Evolutionary conservation across 2,329 filamentous ascomycete genomes (phyloP), one percentile per base, ranked within the genome.

Genomic region (Ophiostoma himal-ulmi): DNA sequence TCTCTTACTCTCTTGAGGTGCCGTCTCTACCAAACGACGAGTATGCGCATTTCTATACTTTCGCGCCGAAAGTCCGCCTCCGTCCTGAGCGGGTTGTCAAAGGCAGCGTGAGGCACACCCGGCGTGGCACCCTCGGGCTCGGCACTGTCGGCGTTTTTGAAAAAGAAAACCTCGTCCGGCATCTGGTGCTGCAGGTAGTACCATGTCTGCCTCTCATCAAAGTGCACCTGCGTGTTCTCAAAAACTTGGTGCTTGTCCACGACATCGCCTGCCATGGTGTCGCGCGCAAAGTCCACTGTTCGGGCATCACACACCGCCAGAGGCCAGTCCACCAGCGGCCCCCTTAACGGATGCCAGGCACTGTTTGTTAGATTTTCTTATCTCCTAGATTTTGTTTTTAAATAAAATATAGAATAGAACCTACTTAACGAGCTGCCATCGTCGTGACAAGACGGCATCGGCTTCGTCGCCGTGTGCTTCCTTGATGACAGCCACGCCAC

Each of bases 401-500:
- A n/a, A 26, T 57, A 26, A 2, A 5, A 57, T 13, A 14, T n/a
- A 48, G 2, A n/a, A 17, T 2, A n/a, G 20, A 22, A 57, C 52
- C 11, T 26, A 57, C 52, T 57, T 57, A 22, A 57, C 52, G 11
- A 57, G 52, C 52, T 57, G 52, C 52, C 52, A 57, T 57, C 52
- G 52, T 2, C 22, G 52, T 17, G 52, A 57, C n/a, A 57, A 13
- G 5, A 57, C 52, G 22, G 52, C 52, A 26, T 26, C 52, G n/a
- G 52, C 52, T 26, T 26, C 52, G n/a, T 57, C 52, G 8, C 52
- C 52, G n/a, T 57, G 52, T 3, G 30, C 86, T 77, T 88, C 86
- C 68, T 85, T 84, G 20, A 86, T 79, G 1, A 89, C 82, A 0
- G 84, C 86, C 6, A 88, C 78, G 5, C 83, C 83, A 39, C 72